Percentiles rank a stretch among this genome's conserved stretches.
phyloP scores from a whole-genome alignment of 169 alveolate species.

The Perkinsus olseni region DNA sequence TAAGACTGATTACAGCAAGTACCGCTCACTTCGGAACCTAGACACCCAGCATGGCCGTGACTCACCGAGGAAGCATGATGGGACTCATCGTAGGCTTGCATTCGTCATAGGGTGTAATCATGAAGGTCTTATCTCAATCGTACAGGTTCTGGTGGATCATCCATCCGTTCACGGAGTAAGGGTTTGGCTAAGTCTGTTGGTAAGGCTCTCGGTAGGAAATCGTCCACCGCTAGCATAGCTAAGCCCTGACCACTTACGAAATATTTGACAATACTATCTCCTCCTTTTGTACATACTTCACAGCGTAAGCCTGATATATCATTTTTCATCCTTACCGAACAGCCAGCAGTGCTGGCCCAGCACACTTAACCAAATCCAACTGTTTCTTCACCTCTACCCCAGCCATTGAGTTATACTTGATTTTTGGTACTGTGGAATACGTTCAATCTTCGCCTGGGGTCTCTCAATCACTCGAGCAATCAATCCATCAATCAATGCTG shows the following conservation, averaged over 20 bases:
- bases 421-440: too few species aligned
- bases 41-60: background rate
- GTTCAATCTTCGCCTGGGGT: too few species aligned
- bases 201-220: background rate
- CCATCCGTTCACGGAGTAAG: background rate
- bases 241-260: background rate
- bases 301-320: background rate
- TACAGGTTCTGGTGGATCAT: background rate
- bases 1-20: background rate
- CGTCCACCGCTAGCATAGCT: background rate
- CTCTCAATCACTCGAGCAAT: too few species aligned
- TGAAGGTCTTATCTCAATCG: background rate
- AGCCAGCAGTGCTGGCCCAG: too few species aligned
- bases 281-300: background rate
- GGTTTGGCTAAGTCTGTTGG: background rate
- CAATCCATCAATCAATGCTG: too few species aligned
- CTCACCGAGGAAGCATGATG: background rate
- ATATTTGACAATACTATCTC: background rate
- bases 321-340: too few species aligned
- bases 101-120: background rate
- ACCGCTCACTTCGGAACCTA: background rate
- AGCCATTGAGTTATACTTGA: too few species aligned
- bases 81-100: background rate
- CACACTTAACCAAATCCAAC: too few species aligned
- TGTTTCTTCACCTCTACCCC: too few species aligned